These are phyloP conservation scores for Dissoconium aciculare DNA, from an alignment of 2,329 filamentous ascomycete genomes.

Conservation along the genomic window DNA sequence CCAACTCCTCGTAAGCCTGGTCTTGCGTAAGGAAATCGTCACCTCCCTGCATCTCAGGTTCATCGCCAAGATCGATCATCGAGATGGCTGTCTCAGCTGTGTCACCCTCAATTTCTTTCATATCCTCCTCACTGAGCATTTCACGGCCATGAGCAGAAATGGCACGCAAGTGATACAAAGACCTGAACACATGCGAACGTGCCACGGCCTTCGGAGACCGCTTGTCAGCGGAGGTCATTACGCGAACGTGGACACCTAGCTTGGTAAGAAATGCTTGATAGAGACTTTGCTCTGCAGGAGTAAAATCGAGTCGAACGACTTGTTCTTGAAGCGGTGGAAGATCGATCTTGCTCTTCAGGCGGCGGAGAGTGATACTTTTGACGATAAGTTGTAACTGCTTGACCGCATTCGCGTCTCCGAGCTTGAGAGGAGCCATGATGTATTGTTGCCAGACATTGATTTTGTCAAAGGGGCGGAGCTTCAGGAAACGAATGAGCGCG, in stretches of 20 bases:
- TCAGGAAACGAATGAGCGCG: slow-evolving; percentile 71
- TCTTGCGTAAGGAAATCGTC: slow-evolving; percentile 45
- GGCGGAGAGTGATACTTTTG: slow-evolving; percentile 82
- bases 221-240: slow-evolving; percentile 52
- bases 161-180: slow-evolving; percentile 74
- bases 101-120: slow-evolving; percentile 58
- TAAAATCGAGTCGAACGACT: slow-evolving; percentile 61
- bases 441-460: slow-evolving; percentile 58
- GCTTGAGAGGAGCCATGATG: slow-evolving; percentile 76
- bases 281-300: slow-evolving; percentile 54
- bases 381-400: slow-evolving; percentile 77
- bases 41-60: slow-evolving; percentile 39
- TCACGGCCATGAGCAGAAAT: slow-evolving; percentile 93
- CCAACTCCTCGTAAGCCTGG: slow-evolving; percentile 74
- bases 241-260: slow-evolving; percentile 63
- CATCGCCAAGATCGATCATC: slow-evolving; percentile 77
- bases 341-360: slow-evolving; percentile 81
- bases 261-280: slow-evolving; percentile 77
- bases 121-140: slow-evolving; percentile 68
- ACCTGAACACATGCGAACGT: slow-evolving; percentile 88
- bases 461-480: slow-evolving; percentile 72
- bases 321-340: slow-evolving; percentile 60
- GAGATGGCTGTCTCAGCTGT: slow-evolving; percentile 54
- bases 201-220: slow-evolving; percentile 45
- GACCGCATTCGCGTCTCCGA: slow-evolving; percentile 68